A percentile compares a stretch with the other conserved stretches of the same genome.
Conservation (phyloP, 2,329 filamentous ascomycete genomes). For the Teratosphaeria pseudoeucalypti region DNA sequence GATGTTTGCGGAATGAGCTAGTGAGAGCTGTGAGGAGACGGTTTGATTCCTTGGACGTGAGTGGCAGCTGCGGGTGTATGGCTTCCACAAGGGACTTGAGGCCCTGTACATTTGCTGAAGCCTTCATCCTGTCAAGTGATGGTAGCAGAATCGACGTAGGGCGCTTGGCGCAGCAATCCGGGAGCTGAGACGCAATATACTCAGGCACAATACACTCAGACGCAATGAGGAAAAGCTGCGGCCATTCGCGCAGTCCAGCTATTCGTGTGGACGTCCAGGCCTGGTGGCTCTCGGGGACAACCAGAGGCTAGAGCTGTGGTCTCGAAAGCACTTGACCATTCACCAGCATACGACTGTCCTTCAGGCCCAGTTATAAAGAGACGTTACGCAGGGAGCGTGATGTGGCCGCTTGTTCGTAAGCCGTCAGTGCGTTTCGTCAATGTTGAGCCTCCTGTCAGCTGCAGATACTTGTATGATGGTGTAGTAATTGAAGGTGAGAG, state of each 20-base stretch:
- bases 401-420: too few species aligned
- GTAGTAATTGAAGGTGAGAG: neutral
- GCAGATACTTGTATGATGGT: neutral
- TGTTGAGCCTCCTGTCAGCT: neutral
- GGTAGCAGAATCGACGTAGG: neutral
- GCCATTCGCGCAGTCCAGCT: too few species aligned
- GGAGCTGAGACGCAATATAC: neutral
- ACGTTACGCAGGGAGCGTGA: too few species aligned
- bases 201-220: too few species aligned
- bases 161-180: neutral
- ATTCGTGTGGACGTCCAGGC: too few species aligned
- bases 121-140: constrained; percentile 37
- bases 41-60: constrained; percentile 47
- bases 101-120: constrained; percentile 34
- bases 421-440: neutral
- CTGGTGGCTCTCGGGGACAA: too few species aligned
- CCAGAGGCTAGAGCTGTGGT: too few species aligned
- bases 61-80: constrained; percentile 43
- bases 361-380: too few species aligned
- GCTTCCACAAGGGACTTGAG: constrained; percentile 43
- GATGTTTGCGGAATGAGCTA: constrained; percentile 51
- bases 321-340: too few species aligned
- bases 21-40: constrained; percentile 51
- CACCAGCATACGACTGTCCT: too few species aligned
- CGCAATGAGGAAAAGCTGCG: too few species aligned